Evolutionary conservation across 305 asterid genomes (phyloP).

Genomic region (Fraxinus latifolia): DNA sequence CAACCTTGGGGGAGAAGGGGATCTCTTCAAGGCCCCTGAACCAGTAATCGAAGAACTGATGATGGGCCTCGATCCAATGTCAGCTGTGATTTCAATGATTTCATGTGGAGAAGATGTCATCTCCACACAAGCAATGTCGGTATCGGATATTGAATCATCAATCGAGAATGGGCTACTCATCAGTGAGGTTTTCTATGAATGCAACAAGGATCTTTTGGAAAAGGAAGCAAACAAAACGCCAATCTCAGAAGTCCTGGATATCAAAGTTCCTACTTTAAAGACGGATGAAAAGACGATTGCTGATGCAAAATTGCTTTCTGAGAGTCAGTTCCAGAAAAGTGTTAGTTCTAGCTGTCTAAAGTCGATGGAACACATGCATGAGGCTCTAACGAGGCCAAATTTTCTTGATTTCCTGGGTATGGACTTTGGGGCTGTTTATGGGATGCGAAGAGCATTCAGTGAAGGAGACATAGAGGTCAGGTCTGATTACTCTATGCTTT

Average conservation of each 20-base stretch:
- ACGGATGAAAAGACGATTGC: conserved; percentile 32
- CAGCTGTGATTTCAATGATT: conserved; percentile 79
- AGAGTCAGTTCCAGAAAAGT: conserved; percentile 61
- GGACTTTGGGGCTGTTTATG: conserved; percentile 66
- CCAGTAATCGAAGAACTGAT: conserved; percentile 65
- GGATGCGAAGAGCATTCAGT: conserved; percentile 91
- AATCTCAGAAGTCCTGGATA: conserved; percentile 46
- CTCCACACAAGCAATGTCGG: conserved; percentile 60
- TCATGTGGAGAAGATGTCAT: conserved; percentile 76
- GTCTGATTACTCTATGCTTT: conserved; percentile 22
- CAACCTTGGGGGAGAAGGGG: conserved; percentile 81
- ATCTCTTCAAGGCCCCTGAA: conserved; percentile 84
- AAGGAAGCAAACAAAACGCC: conserved; percentile 71
- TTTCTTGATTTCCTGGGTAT: conserved; percentile 69
- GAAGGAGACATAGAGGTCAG: conserved; percentile 94
- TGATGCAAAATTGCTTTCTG: conserved; percentile 35
- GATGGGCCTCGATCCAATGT: conserved; percentile 72
- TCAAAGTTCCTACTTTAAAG: conserved; percentile 42
- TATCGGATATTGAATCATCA: conserved; percentile 68
- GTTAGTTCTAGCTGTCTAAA: conserved; percentile 56
- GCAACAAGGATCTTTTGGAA: conserved; percentile 83
- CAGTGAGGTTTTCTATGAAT: conserved; percentile 80
- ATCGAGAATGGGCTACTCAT: conserved; percentile 68
- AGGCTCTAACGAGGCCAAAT: conserved; percentile 51
- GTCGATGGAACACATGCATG: conserved; percentile 54